Evolutionary conservation across 1,139 yeast genomes (phyloP), one percentile per base, ranked within the genome.

Genomic region (Scheffersomyces parashehatae): DNA sequence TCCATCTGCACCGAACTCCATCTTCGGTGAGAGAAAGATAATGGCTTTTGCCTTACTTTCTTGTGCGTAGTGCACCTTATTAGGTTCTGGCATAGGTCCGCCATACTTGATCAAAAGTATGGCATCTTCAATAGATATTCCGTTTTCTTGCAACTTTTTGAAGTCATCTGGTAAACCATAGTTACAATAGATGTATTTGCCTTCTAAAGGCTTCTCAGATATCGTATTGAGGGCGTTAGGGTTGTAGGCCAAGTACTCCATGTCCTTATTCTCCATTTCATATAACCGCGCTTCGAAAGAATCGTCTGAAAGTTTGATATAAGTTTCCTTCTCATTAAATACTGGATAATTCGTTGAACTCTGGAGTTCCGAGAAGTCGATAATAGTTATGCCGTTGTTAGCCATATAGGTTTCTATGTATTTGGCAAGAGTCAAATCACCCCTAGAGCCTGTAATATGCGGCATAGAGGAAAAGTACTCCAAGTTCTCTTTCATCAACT

Each of bases 361-460:
- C 40, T 70, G 72, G 42, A 80, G 68, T 43, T 76, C 79, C 29
- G 75, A 67, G 41, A 79, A 73, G 32, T 78, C 81, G 7, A 79
- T 72, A n/a, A 70, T 49, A 35, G 70, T 66, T 38, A 88, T 56
- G 2, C 88, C 86, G 51, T 81, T 80, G 44, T 79, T 76, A 20
- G 64, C 59, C 65, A 88, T 81, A 45, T 78, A 77, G 11, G 75
- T 72, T 49, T 79, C 74, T 16, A 91, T 72, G 60, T 85, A 89
- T 47, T 76, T 73, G 1, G 89, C 84, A 31, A 89, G 65, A 0
- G 89, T 75, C 47, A 81, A 64, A 59, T 90, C 97, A 13, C 96
- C 98, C 14, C 80, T 79, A 2, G 97, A 84, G 2, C 98, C 98
- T 0, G 97, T 83, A 49, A 83, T 65, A 60, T 90, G 98, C 1